A percentile compares a stretch with the other conserved stretches of the same genome.
These are phyloP conservation scores for Claviceps maximensis DNA, from an alignment of 2,329 filamentous ascomycete genomes.

Conservation along the genomic window DNA sequence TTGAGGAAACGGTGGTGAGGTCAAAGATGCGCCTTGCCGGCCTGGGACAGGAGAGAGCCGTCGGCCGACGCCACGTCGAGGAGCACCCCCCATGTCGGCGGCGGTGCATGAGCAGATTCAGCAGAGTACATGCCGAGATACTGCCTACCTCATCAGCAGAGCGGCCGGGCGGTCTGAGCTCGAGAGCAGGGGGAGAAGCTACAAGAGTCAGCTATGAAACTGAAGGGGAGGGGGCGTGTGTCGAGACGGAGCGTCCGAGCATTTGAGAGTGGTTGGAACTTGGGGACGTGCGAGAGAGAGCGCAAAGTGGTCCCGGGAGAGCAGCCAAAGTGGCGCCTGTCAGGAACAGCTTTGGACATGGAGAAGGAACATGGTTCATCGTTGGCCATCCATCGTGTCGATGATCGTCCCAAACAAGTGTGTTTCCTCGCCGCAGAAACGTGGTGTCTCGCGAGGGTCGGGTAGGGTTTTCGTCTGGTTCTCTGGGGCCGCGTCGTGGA, in stretches of 20 bases:
- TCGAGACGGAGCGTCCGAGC: not conserved
- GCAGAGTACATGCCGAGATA: too few relatives aligned
- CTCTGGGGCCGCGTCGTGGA: too few relatives aligned
- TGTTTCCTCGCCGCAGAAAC: not conserved
- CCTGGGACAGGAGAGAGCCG: not conserved
- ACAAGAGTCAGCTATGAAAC: not conserved
- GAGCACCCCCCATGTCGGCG: not conserved
- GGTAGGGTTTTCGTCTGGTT: not conserved
- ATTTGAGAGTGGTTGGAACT: too few relatives aligned
- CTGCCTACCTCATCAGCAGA: not conserved
- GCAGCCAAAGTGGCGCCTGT: too few relatives aligned
- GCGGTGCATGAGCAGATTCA: not conserved
- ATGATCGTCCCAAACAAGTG: not conserved
- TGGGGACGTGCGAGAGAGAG: too few relatives aligned
- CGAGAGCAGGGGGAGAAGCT: not conserved
- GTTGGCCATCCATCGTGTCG: not conserved
- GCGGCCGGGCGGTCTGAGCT: conserved; percentile 1
- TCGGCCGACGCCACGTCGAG: not conserved
- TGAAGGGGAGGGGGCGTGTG: not conserved
- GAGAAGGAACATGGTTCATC: not conserved
- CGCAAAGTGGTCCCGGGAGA: too few relatives aligned
- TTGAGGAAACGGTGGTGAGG: conserved; percentile 1
- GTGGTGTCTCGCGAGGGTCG: not conserved
- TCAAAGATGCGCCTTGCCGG: not conserved
- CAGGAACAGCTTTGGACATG: too few relatives aligned